phyloP scores from a whole-genome alignment of 768 basidiomycete species.

The Suillus placidus region DNA sequence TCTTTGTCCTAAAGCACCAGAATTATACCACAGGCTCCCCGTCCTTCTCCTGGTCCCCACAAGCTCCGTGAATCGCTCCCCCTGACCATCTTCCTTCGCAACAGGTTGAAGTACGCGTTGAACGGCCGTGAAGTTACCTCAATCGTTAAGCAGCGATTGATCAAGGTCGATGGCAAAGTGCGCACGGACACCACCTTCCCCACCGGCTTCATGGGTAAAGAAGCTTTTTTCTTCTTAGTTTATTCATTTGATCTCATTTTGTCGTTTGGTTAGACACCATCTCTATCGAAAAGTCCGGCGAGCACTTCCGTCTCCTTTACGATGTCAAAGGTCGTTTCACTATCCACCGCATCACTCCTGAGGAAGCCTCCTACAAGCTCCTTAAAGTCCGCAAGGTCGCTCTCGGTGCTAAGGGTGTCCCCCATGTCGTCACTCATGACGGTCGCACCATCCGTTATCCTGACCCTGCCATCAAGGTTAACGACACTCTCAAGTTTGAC shows the following conservation, averaged over 20 bases:
- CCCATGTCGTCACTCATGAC: constrained; percentile 97
- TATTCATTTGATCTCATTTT: constrained; percentile 7
- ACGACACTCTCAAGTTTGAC: constrained; percentile 98
- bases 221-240: background rate
- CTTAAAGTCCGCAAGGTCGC: constrained; percentile 92
- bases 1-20: background rate
- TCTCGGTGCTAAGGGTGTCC: constrained; percentile 91
- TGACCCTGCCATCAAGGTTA: constrained; percentile 91
- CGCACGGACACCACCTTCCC: constrained; percentile 97
- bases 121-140: constrained; percentile 94
- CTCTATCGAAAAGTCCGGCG: constrained; percentile 96
- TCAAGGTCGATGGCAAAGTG: constrained; percentile 99
- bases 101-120: constrained; percentile 98
- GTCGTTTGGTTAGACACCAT: constrained; percentile 73
- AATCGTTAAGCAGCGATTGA: constrained; percentile 93
- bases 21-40: constrained; percentile 67
- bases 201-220: constrained; percentile 93
- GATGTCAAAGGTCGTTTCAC: constrained; percentile 99
- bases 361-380: constrained; percentile 97
- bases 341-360: constrained; percentile 98
- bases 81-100: constrained; percentile 95
- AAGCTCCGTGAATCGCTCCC: constrained; percentile 99
- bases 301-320: constrained; percentile 99
- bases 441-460: constrained; percentile 99
- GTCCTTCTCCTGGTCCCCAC: constrained; percentile 98